Base-by-base conservation (phyloP, 1,284 basidiomycete genomes). In the Bondarzewia mesenterica region DNA sequence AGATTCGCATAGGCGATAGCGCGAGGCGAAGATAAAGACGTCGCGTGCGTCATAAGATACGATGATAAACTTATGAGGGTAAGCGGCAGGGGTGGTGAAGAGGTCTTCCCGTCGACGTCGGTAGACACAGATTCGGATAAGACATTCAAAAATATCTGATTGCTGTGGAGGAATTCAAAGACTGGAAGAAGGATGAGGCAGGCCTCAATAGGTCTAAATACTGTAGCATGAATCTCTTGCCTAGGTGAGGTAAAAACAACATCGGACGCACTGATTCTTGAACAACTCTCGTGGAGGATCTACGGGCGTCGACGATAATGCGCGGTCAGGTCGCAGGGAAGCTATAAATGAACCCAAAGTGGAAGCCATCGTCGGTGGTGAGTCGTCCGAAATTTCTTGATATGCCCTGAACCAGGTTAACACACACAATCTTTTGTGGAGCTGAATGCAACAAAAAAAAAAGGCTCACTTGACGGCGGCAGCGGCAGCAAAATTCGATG, bases 31-130 rank as follows among this genome's bases (percentile, higher is more conserved):
- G 72, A 70, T 0, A 73, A 67, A 3, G 81, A 77, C 2, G 78
- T 76, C 5, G 81, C 80, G 58, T 85, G 81, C 1, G 78, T 75
- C 42, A 82, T 62, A 41, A 83, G 53, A 63, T 84, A 84, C 0
- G 82, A 83, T 3, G 75, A 74, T 45, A 83, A 58, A 2, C 77
- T 73, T 46, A 83, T 53, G 16, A 80, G 57, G 12, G 72, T 73
- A 52, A 71, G 65, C 4, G 72, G 60, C 15, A 74, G 57, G n/a
- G 71, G 67, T 6, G 64, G 49, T 7, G 54, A 52, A 23, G 56
- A 52, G 16, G 53, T 51, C 23, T 44, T 60, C 43, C 46, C 54
- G 22, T 53, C 55, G 2, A 54, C 38, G 5, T 62, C 58, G 7
- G 58, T 36, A 4, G 58, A 58, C 20, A 72, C 51, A 42, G 65